Base-by-base conservation (phyloP, 768 basidiomycete genomes). In the Lactifluus rugatus region DNA sequence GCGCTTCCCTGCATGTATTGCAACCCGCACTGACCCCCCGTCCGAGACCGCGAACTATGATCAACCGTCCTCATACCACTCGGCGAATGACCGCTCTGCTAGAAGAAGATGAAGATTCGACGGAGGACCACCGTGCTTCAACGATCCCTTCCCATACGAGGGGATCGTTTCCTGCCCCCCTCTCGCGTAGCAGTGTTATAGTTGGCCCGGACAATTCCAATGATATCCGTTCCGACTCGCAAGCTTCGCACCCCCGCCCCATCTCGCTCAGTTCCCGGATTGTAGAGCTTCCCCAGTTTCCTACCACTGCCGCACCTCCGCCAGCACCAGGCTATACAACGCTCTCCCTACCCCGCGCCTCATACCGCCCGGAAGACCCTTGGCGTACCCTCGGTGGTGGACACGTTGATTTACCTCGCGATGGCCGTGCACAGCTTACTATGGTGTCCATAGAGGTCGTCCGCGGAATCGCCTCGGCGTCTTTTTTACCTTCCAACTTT, bases 361-460 rank as follows among this genome's bases (percentile, higher is more conserved):
- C 71, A 1, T 77, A 76, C 62, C 66, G 65, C n/a, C 73, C 73
- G 8, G 65, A 67, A 11, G 67, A 72, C 39, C 69, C 76, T 3
- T 70, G 69, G 67, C 56, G 71, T 0, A 71, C 73, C 14, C 66
- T 68, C 2, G 68, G 64, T 5, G 73, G 78, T 50, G 78, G 83
- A 2, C 79, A 76, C 48, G 71, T 93, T 16, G 89, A 95, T 70
- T 73, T 92, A 44, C 84, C 88, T 2, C 77, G 78, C 11, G 79
- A 83, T 17, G 90, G 92, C 3, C 73, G 90, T 11, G 92, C 91
- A 7, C 87, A 90, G 68, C 85, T 84, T 6, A 91, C 87, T 5
- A 94, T 96, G 92, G 86, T 87, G 16, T 90, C 83, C 51, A 82
- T 95, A 42, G 87, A 90, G 66, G 80, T 90, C 32, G 81, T 87